Conservation (phyloP, 2,329 filamentous ascomycete species). For the Botrytis squamosa region DNA sequence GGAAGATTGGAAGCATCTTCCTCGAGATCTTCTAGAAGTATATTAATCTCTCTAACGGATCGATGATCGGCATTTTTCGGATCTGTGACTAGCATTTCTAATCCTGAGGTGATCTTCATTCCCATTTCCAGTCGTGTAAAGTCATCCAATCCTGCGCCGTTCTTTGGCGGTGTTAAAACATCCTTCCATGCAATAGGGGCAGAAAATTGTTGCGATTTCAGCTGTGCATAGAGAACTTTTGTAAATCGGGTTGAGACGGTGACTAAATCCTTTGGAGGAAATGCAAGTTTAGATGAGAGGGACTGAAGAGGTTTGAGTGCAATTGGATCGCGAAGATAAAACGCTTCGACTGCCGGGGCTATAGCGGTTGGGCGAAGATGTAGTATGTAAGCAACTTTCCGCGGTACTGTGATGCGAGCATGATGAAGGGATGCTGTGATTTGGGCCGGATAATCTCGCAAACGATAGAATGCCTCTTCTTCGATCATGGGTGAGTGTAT, state of each 20-base stretch:
- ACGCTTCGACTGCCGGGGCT: constrained; percentile 81
- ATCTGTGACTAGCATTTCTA: constrained; percentile 79
- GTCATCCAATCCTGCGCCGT: constrained; percentile 35
- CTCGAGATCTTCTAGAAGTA: constrained; percentile 69
- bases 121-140: constrained; percentile 59
- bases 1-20: constrained; percentile 54
- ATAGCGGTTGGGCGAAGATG: constrained; percentile 73
- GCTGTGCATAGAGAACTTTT: constrained; percentile 83
- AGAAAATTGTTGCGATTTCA: constrained; percentile 80
- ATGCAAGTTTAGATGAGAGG: constrained; percentile 54
- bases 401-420: constrained; percentile 70
- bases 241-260: constrained; percentile 79
- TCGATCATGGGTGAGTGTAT: constrained; percentile 74
- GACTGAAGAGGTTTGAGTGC: constrained; percentile 67
- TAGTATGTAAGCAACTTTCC: constrained; percentile 77
- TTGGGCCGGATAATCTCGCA: constrained; percentile 78
- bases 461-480: constrained; percentile 84
- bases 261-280: constrained; percentile 77
- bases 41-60: constrained; percentile 69
- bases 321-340: constrained; percentile 85
- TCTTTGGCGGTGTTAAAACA: constrained; percentile 40
- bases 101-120: constrained; percentile 87
- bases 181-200: constrained; percentile 55
- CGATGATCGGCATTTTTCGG: constrained; percentile 67
- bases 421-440: constrained; percentile 76